phyloP scores from a whole-genome alignment of 805 yeast genomes.

The Yueomyces sinensis region DNA sequence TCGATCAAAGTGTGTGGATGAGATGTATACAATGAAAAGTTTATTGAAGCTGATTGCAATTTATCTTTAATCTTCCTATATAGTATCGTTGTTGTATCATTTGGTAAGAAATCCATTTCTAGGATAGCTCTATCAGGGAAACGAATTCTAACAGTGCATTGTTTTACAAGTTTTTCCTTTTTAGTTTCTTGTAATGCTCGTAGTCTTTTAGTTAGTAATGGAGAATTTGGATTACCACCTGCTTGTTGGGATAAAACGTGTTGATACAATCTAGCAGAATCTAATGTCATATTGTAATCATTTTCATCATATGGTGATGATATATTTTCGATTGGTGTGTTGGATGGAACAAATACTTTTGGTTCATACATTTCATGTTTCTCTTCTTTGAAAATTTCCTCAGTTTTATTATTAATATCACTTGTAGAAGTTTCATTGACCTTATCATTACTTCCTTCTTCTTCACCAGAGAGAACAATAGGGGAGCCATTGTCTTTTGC shows the following conservation, averaged over 20 bases:
- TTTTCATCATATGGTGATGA: slow-evolving; percentile 23
- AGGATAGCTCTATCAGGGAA: slow-evolving; percentile 45
- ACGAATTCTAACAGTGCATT: slow-evolving; percentile 26
- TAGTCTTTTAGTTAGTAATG: slow-evolving; percentile 30
- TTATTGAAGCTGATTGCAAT: slow-evolving; percentile 16
- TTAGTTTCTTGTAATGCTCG: slow-evolving; percentile 25
- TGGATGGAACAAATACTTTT: slow-evolving; percentile 13
- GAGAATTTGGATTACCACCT: slow-evolving; percentile 22
- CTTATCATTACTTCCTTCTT: background rate
- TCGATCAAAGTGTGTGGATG: slow-evolving; percentile 32
- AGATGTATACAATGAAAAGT: slow-evolving; percentile 31
- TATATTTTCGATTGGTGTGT: slow-evolving; percentile 3
- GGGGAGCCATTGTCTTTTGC: no score
- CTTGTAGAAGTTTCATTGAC: background rate
- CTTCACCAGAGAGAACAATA: background rate
- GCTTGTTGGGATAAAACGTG: slow-evolving; percentile 32
- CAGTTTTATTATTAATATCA: background rate
- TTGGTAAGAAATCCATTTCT: slow-evolving; percentile 35
- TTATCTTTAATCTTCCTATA: slow-evolving; percentile 20
- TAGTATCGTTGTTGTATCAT: slow-evolving; percentile 26
- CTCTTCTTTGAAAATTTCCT: background rate
- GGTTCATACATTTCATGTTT: slow-evolving; percentile 5
- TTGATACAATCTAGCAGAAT: slow-evolving; percentile 43
- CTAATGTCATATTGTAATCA: slow-evolving; percentile 33
- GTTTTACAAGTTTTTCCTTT: slow-evolving; percentile 15